These are phyloP conservation scores for Cicer pinnatifidum DNA, from an alignment of 306 rosid genomes.

Conservation along the genomic window DNA sequence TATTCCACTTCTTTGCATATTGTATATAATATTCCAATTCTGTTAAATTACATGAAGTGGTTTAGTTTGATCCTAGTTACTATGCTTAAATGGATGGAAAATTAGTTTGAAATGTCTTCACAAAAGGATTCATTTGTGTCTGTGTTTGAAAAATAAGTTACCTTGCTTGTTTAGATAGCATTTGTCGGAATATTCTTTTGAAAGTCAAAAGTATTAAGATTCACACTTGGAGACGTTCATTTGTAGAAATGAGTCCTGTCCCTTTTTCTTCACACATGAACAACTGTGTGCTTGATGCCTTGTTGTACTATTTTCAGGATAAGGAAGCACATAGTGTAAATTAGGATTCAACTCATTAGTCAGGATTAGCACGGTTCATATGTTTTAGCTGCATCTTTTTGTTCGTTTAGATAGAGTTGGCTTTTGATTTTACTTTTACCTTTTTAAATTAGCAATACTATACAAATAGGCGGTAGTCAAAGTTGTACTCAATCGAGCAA, in stretches of 20 bases:
- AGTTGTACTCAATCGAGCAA: slow-evolving; percentile 8
- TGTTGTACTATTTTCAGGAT: neutral
- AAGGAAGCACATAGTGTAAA: neutral
- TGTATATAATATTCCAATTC: neutral
- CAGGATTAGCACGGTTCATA: neutral
- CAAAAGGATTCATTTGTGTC: slow-evolving; percentile 9
- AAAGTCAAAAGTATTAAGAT: neutral
- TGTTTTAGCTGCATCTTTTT: slow-evolving; percentile 28
- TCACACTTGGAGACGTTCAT: neutral
- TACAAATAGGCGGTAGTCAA: neutral
- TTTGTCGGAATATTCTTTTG: neutral
- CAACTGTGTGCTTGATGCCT: neutral
- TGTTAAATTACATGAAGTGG: neutral
- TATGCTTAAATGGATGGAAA: neutral
- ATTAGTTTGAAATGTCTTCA: neutral
- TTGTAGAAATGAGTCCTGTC: neutral
- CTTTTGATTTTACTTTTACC: slow-evolving; percentile 25
- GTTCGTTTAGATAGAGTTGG: slow-evolving; percentile 8
- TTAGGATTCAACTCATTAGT: slow-evolving; percentile 17
- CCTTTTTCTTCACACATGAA: neutral
- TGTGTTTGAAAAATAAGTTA: neutral
- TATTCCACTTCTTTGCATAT: slow-evolving; percentile 8
- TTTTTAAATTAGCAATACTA: neutral
- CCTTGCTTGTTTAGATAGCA: neutral
- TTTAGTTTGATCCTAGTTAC: slow-evolving; percentile 22